Evolutionary conservation across 306 rosid species (phyloP).

Genomic region (Lathyrus sativus): DNA sequence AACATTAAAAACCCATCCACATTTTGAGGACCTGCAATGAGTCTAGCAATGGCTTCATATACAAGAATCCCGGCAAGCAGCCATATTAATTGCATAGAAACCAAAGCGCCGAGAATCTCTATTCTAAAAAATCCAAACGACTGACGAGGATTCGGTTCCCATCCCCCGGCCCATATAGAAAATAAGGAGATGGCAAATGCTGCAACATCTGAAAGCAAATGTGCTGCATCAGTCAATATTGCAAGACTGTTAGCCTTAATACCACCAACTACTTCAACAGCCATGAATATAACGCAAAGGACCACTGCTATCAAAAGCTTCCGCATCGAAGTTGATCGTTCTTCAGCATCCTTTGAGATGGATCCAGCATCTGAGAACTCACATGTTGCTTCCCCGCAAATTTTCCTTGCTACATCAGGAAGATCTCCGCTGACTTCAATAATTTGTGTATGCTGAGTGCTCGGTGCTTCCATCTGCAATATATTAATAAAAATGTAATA

Average conservation of each 20-base stretch:
- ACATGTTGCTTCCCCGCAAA: conserved; percentile 74
- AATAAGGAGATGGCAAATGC: conserved; percentile 78
- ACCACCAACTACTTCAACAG: conserved; percentile 70
- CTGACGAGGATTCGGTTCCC: conserved; percentile 84
- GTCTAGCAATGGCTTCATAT: conserved; percentile 68
- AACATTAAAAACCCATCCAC: conserved; percentile 75
- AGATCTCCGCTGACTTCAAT: conserved; percentile 54
- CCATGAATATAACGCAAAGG: conserved; percentile 72
- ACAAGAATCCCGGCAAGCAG: conserved; percentile 74
- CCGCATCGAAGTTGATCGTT: conserved; percentile 64
- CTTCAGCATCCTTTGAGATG: conserved; percentile 62
- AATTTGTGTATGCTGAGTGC: background rate
- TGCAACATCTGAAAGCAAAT: conserved; percentile 60
- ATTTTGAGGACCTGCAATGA: conserved; percentile 44
- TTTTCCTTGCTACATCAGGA: conserved; percentile 52
- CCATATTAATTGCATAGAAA: conserved; percentile 80
- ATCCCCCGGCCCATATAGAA: conserved; percentile 78
- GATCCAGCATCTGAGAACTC: conserved; percentile 62
- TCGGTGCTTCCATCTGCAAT: too few relatives aligned
- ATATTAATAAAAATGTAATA: conserved; percentile 32
- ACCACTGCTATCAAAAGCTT: conserved; percentile 65
- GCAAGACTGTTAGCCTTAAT: conserved; percentile 77
- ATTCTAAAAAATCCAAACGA: conserved; percentile 74
- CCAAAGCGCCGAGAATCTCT: conserved; percentile 79
- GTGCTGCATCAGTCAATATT: conserved; percentile 60